Percentiles rank a stretch among this genome's conserved stretches.
These are phyloP conservation scores for Rhododendron mucronatum DNA, from an alignment of 148 eudicot genomes.

Conservation along the genomic window DNA sequence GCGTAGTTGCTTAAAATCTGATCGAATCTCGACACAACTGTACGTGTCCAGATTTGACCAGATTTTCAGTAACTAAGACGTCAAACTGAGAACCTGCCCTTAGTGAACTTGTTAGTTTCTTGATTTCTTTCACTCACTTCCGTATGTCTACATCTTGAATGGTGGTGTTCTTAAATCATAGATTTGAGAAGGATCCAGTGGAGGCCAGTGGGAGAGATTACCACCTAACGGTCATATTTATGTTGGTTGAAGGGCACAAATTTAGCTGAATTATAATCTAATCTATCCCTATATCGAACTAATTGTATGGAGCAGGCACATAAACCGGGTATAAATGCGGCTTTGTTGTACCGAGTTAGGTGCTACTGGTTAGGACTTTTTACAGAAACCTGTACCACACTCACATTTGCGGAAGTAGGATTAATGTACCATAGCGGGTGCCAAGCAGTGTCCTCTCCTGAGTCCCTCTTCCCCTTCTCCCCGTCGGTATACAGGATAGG, in stretches of 20 bases:
- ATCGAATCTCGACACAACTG: too few relatives aligned
- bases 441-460: background rate
- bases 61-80: background rate
- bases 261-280: background rate
- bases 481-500: too few relatives aligned
- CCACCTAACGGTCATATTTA: background rate
- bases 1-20: background rate
- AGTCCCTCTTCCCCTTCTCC: too few relatives aligned
- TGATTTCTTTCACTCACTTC: background rate
- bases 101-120: background rate
- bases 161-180: too few relatives aligned
- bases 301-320: background rate
- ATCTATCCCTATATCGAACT: background rate
- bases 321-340: background rate
- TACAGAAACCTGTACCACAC: background rate
- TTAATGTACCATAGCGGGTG: too few relatives aligned
- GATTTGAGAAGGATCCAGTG: background rate
- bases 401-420: too few relatives aligned
- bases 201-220: background rate
- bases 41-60: background rate
- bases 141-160: background rate
- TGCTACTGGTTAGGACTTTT: background rate
- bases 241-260: background rate
- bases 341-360: background rate
- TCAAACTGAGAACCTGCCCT: background rate